Conservation (phyloP, 1,284 basidiomycete species). For the Apiotrichum mycotoxinovorans region DNA sequence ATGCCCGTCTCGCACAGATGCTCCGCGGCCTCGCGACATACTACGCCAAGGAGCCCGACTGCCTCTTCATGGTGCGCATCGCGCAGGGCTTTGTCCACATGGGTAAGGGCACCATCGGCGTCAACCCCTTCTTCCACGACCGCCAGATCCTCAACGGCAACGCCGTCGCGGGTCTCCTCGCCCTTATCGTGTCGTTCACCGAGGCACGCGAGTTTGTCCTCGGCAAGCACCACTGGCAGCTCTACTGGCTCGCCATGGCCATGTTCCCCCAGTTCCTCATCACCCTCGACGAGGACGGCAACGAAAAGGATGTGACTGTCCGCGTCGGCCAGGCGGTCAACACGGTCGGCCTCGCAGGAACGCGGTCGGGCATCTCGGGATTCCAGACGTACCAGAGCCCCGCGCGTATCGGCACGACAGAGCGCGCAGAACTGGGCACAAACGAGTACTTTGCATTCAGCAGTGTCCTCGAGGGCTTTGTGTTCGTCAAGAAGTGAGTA, state of each 20-base stretch:
- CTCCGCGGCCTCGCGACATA: constrained; percentile 92
- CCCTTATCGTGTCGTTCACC: constrained; percentile 85
- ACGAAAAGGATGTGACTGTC: constrained; percentile 80
- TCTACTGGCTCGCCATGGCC: constrained; percentile 88
- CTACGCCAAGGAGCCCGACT: constrained; percentile 96
- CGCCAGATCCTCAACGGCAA: constrained; percentile 83
- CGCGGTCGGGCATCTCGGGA: constrained; percentile 44
- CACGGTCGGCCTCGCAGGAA: constrained; percentile 49
- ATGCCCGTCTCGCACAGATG: constrained; percentile 96
- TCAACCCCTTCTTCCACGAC: constrained; percentile 96
- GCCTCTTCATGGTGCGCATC: constrained; percentile 92
- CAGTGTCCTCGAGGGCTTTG: constrained; percentile 83
- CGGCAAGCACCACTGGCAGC: constrained; percentile 97
- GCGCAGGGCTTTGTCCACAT: constrained; percentile 96
- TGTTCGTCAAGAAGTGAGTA: constrained; percentile 69
- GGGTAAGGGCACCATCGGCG: constrained; percentile 98
- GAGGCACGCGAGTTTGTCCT: constrained; percentile 89
- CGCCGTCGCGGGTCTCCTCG: constrained; percentile 85
- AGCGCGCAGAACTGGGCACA: constrained; percentile 91
- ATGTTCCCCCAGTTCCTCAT: constrained; percentile 99
- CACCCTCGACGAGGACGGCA: constrained; percentile 87
- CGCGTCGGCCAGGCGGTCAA: constrained; percentile 79
- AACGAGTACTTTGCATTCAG: constrained; percentile 93
- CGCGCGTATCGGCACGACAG: constrained; percentile 86
- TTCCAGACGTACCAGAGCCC: constrained; percentile 98